Percentiles rank a stretch among this genome's conserved stretches.
These are phyloP conservation scores for Aspergillus taichungensis DNA, from an alignment of 495 filamentous ascomycete genomes.

Conservation along the genomic window DNA sequence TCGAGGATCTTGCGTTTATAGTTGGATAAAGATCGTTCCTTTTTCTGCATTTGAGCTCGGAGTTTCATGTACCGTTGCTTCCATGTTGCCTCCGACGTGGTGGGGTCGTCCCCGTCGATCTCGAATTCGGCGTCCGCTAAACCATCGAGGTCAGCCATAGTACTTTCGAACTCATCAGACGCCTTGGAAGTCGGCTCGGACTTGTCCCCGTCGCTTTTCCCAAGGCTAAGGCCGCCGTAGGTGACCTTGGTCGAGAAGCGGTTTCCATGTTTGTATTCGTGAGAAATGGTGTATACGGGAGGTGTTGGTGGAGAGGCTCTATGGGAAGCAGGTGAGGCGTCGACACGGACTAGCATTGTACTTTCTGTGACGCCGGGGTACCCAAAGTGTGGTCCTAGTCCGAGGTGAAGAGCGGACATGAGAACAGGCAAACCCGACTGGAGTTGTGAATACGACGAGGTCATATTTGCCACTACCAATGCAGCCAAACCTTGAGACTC, in stretches of 20 bases:
- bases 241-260: slow-evolving; percentile 24
- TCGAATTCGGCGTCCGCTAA: slow-evolving; percentile 25
- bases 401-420: slow-evolving; percentile 29
- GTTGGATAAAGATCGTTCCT: slow-evolving; percentile 38
- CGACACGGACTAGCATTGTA: slow-evolving; percentile 16
- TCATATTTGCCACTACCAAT: slow-evolving; percentile 24
- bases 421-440: slow-evolving; percentile 14
- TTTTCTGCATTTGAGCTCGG: slow-evolving; percentile 42
- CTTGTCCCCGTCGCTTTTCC: slow-evolving; percentile 2
- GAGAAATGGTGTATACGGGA: slow-evolving; percentile 18
- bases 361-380: slow-evolving; percentile 16
- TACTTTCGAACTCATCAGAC: slow-evolving; percentile 8
- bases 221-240: slow-evolving; percentile 18
- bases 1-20: slow-evolving; percentile 48
- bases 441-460: slow-evolving; percentile 19
- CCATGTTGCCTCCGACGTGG: slow-evolving; percentile 29
- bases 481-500: slow-evolving; percentile 28
- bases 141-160: slow-evolving; percentile 13
- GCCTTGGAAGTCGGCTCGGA: slow-evolving; percentile 4
- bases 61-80: slow-evolving; percentile 38
- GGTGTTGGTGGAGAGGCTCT: not conserved
- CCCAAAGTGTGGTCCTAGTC: slow-evolving; percentile 31
- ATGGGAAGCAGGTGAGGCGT: slow-evolving; percentile 1
- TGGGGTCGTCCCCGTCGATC: slow-evolving; percentile 17
- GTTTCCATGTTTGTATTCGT: slow-evolving; percentile 23